A percentile compares a stretch with the other conserved stretches of the same genome.
These are phyloP conservation scores for Dothistroma pini DNA, from an alignment of 2,329 filamentous ascomycete species.

Conservation along the genomic window DNA sequence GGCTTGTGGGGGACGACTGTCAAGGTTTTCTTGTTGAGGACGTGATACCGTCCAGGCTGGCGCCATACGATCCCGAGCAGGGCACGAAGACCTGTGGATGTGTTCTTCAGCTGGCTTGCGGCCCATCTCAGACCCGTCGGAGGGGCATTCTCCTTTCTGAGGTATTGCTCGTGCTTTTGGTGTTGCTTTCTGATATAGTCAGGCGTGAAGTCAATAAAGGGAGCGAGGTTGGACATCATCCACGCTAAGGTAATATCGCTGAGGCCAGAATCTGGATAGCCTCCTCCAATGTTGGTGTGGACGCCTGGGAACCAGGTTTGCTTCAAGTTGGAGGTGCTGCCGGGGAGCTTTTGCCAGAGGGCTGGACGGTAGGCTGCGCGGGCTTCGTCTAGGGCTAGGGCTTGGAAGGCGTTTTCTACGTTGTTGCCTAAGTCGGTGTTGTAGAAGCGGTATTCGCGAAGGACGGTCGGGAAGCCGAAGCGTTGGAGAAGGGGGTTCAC, in stretches of 20 bases:
- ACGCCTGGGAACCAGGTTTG: conserved; percentile 56
- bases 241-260: conserved; percentile 39
- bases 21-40: conserved; percentile 14
- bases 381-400: conserved; percentile 53
- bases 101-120: conserved; percentile 11
- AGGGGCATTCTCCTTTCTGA: conserved; percentile 10
- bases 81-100: conserved; percentile 10
- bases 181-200: conserved; percentile 25
- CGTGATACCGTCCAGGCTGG: conserved; percentile 13
- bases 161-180: conserved; percentile 10
- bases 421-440: conserved; percentile 33
- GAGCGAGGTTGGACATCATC: conserved; percentile 36
- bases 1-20: conserved; percentile 8
- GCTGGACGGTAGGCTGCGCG: conserved; percentile 50
- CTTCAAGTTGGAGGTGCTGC: conserved; percentile 36
- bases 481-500: conserved; percentile 33
- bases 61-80: conserved; percentile 11
- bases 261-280: conserved; percentile 34
- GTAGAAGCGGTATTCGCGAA: conserved; percentile 33
- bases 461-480: conserved; percentile 26
- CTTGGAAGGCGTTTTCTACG: conserved; percentile 54
- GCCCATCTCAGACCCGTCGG: conserved; percentile 12
- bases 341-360: conserved; percentile 40
- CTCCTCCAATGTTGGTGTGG: conserved; percentile 52
- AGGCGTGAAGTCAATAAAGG: conserved; percentile 35